phyloP scores from a whole-genome alignment of 805 yeast genomes.

The Sugiyamaella valdiviana region DNA sequence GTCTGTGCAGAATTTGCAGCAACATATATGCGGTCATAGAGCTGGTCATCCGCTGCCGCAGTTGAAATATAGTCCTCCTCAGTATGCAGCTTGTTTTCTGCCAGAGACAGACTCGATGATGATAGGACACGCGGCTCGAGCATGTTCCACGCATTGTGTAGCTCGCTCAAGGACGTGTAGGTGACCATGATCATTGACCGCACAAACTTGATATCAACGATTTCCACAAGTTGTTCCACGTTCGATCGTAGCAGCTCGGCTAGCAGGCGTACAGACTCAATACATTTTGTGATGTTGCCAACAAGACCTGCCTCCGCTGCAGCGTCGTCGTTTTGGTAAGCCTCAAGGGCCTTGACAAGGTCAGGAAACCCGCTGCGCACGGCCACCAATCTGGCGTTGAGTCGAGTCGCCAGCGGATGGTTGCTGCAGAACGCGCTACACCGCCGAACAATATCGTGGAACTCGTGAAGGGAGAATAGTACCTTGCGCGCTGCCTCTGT shows the following conservation, averaged over 20 bases:
- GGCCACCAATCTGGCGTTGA: slow-evolving; percentile 12
- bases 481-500: slow-evolving; percentile 53
- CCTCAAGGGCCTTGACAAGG: slow-evolving; percentile 50
- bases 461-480: slow-evolving; percentile 56
- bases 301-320: slow-evolving; percentile 23
- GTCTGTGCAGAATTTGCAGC: slow-evolving; percentile 66
- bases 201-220: slow-evolving; percentile 57
- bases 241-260: slow-evolving; percentile 44
- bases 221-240: slow-evolving; percentile 44
- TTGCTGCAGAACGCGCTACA: slow-evolving; percentile 18
- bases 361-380: slow-evolving; percentile 24
- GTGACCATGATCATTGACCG: slow-evolving; percentile 56
- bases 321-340: slow-evolving; percentile 1
- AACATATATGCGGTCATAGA: slow-evolving; percentile 55
- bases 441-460: slow-evolving; percentile 35
- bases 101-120: slow-evolving; percentile 1
- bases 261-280: slow-evolving; percentile 47
- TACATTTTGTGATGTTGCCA: slow-evolving; percentile 34
- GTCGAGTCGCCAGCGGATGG: slow-evolving; percentile 10
- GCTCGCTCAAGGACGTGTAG: slow-evolving; percentile 59
- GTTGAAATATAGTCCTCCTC: slow-evolving; percentile 2
- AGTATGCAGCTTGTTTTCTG: slow-evolving; percentile 24
- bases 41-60: slow-evolving; percentile 56
- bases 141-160: slow-evolving; percentile 56
- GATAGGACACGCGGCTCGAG: slow-evolving; percentile 19